Base-by-base conservation (phyloP, 2,329 filamentous ascomycete genomes). In the Alternaria brassicicola region DNA sequence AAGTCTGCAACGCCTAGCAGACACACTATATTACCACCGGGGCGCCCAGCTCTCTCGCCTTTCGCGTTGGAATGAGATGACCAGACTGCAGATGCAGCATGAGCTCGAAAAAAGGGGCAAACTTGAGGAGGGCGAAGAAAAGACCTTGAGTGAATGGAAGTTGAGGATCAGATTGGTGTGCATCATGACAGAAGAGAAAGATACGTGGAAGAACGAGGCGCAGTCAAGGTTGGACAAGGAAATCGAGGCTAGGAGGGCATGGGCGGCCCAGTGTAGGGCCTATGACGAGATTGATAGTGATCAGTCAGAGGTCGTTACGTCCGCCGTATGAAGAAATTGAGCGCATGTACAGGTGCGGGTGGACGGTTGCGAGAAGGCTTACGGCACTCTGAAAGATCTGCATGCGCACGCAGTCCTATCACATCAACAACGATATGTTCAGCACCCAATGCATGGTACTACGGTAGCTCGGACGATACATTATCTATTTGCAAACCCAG, bases 271-370 rank as follows among this genome's bases (percentile, higher is more conserved):
- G 9, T 31, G 26, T 6, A 23, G 21, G n/a, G 42, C 17, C 8
- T 46, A 46, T 31, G 42, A 46, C 17, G 17, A 46, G 42, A 30
- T 30, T 1, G 42, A 46, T 30, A 19, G 21, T 7, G 42, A 30
- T 9, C 26, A 21, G 5, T 7, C 3, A 36, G n/a, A 36, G n/a
- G 7, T 26, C 4, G 25, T 4, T 4, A 12, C 87, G 95, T 64
- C 85, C 95, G 71, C 87, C 95, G 52, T 98, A 97, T 72, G 95
- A 99, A 79, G 95, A 98, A 77, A 99, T 98, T 70, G 95, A 99
- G 82, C 89, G 95, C 75, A 98, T 99, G 95, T 98, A 98, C 83
- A 98, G 97, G 80, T 98, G 95, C 75, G 95, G 94, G 25, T 98
- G 93, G 91, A 94, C 66, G 93, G 93, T 8, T 99, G 95, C 75